These are phyloP conservation scores for Ogataea polymorpha DNA, from an alignment of 805 yeast species.

Conservation along the genomic window DNA sequence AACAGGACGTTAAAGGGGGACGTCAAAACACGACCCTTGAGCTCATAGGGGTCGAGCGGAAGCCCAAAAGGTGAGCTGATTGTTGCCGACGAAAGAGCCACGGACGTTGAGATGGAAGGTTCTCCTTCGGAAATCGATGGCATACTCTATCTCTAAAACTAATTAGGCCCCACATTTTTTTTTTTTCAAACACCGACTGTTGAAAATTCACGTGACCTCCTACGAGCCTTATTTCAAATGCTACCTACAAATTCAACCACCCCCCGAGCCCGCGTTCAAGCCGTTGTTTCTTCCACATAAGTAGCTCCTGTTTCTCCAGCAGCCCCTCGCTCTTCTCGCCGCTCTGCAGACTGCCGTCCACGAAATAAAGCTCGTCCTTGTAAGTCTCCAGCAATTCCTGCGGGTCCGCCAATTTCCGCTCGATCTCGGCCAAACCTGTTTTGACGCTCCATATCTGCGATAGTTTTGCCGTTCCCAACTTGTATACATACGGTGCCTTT, in stretches of 20 bases:
- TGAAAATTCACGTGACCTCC: conserved; percentile 17
- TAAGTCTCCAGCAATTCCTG: conserved; percentile 23
- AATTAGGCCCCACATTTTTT: conserved; percentile 1
- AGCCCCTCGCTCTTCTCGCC: conserved; percentile 7
- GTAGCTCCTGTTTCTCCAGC: conserved; percentile 15
- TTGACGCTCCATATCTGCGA: conserved; percentile 28
- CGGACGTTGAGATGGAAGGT: conserved; percentile 24
- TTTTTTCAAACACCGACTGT: conserved; percentile 10
- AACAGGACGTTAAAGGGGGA: conserved; percentile 53
- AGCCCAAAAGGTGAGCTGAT: conserved; percentile 56
- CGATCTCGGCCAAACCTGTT: conserved; percentile 23
- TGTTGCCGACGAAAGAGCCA: conserved; percentile 38
- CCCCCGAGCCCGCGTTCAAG: conserved; percentile 18
- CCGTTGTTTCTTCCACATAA: conserved; percentile 28
- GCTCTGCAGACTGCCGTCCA: conserved; percentile 18
- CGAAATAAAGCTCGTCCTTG: conserved; percentile 30
- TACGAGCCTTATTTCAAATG: not conserved
- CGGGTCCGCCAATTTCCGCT: conserved; percentile 8
- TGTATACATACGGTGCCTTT: conserved; percentile 24
- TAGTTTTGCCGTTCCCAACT: conserved; percentile 30
- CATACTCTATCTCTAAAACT: conserved; percentile 10
- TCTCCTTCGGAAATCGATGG: conserved; percentile 27
- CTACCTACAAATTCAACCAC: conserved; percentile 6
- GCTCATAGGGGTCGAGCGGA: conserved; percentile 51
- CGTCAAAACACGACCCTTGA: conserved; percentile 48